A percentile compares a stretch with the other conserved stretches of the same genome.
phyloP scores from a whole-genome alignment of 1,139 yeast species.

The Blastobotrys niveus region DNA sequence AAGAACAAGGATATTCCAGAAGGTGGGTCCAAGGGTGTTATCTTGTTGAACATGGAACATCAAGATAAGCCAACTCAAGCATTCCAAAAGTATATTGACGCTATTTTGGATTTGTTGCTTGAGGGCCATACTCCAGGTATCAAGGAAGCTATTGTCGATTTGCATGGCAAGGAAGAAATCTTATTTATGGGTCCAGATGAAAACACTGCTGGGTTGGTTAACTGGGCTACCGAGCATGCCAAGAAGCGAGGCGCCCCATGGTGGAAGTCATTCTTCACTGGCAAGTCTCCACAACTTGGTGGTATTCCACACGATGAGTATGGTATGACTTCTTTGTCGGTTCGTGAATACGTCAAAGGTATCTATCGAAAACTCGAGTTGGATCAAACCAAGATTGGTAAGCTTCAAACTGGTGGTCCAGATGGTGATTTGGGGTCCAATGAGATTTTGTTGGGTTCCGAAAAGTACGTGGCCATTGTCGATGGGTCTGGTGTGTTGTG shows the following conservation, averaged over 20 bases:
- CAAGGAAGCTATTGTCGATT: constrained; percentile 80
- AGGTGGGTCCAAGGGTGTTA: constrained; percentile 98
- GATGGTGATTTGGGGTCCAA: constrained; percentile 98
- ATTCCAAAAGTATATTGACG: constrained; percentile 87
- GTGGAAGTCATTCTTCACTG: constrained; percentile 99
- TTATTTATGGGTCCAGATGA: constrained; percentile 98
- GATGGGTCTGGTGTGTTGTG: constrained; percentile 96
- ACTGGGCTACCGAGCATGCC: constrained; percentile 99
- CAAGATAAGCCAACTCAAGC: constrained; percentile 81
- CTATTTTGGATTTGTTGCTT: constrained; percentile 80
- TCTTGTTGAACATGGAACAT: constrained; percentile 68
- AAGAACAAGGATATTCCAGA: constrained; percentile 98
- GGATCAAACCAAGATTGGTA: constrained; percentile 54
- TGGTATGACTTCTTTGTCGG: constrained; percentile 96
- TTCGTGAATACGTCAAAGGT: constrained; percentile 85
- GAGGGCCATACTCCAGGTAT: constrained; percentile 66
- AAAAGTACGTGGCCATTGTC: constrained; percentile 78
- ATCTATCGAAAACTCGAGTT: constrained; percentile 75
- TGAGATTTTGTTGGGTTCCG: constrained; percentile 83
- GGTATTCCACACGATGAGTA: constrained; percentile 98
- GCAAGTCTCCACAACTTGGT: constrained; percentile 85
- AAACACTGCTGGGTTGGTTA: constrained; percentile 91
- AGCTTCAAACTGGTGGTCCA: constrained; percentile 98
- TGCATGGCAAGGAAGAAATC: constrained; percentile 79
- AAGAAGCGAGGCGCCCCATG: constrained; percentile 90